Evolutionary conservation across 2,329 filamentous ascomycete species (phyloP).

Genomic region (Hymenoscyphus infarciens): DNA sequence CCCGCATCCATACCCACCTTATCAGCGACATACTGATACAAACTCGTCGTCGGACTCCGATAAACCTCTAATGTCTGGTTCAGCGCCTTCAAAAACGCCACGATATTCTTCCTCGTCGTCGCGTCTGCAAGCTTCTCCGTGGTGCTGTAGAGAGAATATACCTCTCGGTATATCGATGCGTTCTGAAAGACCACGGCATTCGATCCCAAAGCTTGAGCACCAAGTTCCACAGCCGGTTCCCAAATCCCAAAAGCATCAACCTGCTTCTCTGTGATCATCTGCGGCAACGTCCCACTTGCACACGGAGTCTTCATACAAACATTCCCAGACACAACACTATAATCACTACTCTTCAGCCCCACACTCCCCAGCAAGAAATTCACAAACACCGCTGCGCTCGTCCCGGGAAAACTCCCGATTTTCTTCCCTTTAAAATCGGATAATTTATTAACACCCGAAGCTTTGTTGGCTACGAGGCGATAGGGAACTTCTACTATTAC

Average conservation of each 20-base stretch:
- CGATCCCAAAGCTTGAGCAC: slow-evolving; percentile 6
- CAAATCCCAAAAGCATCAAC: slow-evolving; percentile 18
- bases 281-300: slow-evolving; percentile 15
- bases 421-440: slow-evolving; percentile 21
- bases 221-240: slow-evolving; percentile 13
- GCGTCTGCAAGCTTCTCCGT: slow-evolving; percentile 14
- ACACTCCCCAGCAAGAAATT: slow-evolving; percentile 14
- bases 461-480: slow-evolving; percentile 18
- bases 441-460: slow-evolving; percentile 6
- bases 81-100: slow-evolving; percentile 17
- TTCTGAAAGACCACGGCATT: slow-evolving; percentile 16
- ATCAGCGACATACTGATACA: slow-evolving; percentile 12
- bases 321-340: slow-evolving; percentile 14
- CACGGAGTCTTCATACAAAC: slow-evolving; percentile 17
- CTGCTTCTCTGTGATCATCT: slow-evolving; percentile 13
- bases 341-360: slow-evolving; percentile 10
- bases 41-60: slow-evolving; percentile 5
- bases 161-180: slow-evolving; percentile 15
- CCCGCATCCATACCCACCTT: slow-evolving; percentile 12
- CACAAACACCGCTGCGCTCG: slow-evolving; percentile 17
- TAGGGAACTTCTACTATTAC: slow-evolving; percentile 17
- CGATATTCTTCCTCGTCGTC: slow-evolving; percentile 15
- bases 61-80: slow-evolving; percentile 14
- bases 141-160: slow-evolving; percentile 18
- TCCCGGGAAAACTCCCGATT: slow-evolving; percentile 15